Evolutionary conservation across 2,329 filamentous ascomycete genomes (phyloP).

Genomic region (Arthrobotrys megalospora): DNA sequence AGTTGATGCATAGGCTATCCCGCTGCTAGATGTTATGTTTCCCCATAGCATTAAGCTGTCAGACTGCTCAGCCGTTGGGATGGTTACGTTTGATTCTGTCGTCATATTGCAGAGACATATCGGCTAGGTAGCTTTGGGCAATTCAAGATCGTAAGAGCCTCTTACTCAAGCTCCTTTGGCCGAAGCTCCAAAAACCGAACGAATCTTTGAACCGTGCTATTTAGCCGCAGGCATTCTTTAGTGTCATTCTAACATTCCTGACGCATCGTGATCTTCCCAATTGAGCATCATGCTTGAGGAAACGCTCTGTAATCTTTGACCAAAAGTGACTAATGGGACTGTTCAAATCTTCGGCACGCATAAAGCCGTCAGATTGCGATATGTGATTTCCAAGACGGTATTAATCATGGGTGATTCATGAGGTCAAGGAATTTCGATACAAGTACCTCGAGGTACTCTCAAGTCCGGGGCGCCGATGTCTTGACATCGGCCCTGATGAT

Average conservation of each 20-base stretch:
- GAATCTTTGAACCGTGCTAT: neutral
- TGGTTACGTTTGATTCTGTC: constrained; percentile 9
- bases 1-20: constrained; percentile 1
- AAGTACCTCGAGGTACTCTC: constrained; percentile 45
- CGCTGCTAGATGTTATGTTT: neutral
- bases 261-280: constrained; percentile 33
- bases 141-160: neutral
- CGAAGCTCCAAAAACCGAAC: neutral
- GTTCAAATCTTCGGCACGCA: neutral
- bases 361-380: constrained; percentile 1
- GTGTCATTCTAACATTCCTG: neutral
- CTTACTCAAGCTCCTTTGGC: neutral
- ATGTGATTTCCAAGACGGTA: constrained; percentile 4
- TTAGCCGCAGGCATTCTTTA: neutral
- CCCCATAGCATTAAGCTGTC: neutral
- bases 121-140: neutral
- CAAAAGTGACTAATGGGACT: neutral
- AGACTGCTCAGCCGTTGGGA: constrained; percentile 27
- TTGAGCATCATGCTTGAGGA: constrained; percentile 2
- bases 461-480: neutral
- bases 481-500: neutral
- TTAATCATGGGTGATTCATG: constrained; percentile 21
- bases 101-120: constrained; percentile 7
- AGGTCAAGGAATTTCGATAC: neutral
- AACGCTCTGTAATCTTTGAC: constrained; percentile 13